Base-by-base conservation (phyloP, 106 monocot species). In the Acanthochlamys bracteata region DNA sequence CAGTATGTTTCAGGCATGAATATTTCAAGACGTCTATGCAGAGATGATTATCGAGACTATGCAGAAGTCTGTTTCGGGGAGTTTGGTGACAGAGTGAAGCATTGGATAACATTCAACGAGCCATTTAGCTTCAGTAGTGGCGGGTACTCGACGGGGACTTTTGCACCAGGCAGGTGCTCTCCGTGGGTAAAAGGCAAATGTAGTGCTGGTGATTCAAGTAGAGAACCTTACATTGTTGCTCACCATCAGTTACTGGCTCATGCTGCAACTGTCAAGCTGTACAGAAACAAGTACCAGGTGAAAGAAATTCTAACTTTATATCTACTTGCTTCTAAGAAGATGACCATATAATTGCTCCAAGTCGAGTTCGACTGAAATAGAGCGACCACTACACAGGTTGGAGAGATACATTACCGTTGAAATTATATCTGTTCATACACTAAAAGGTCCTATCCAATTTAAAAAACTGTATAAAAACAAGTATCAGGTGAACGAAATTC, bases 61-160 rank as follows among this genome's bases (percentile, higher is more conserved):
- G 72, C 67, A 1, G 69, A 84, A 3, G 20, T 84, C 10, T 81
- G 80, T 53, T 92, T 86, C 51, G 54, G 41, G 54, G 74, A 69
- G 56, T 87, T 86, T 15, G 91, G 91, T 0, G 86, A 84, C 21
- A 63, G 84, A 11, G 86, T 92, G 53, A 92, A 84, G 62, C 68
- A 76, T 13, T 92, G 91, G 91, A 86, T 76, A 60, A 86, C 91
- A 6, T 67, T 92, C 20, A 92, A 92, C 19, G 91, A 92, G 56
- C 91, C 91, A 9, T 64, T 8, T 42, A 74, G 41, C 0, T 92
- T 42, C 58, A 62, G 62, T 39, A 12, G 9, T 0, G 8, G 21
- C 8, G 87, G 86, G 7, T 92, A 92, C 26, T 66, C 58, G 0
- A 6, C 0, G 0, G 86, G 92, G 8, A 4, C 0, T 1, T 16